Evolutionary conservation across 371 early-diverging fungal species (phyloP).

Genomic region (Mucor velutinosus): DNA sequence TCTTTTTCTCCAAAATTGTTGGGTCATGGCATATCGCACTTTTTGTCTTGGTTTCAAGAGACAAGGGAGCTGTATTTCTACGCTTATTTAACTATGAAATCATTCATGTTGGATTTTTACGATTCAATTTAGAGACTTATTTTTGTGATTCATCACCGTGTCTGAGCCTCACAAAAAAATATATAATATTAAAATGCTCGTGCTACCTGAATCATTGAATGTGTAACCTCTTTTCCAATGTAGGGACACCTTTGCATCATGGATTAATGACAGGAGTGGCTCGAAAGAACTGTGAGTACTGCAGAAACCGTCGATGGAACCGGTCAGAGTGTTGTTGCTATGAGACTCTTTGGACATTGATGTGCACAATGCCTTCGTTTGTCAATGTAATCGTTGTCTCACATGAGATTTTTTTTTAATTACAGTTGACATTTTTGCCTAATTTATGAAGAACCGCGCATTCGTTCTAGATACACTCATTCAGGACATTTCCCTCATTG

Average conservation of each 20-base stretch:
- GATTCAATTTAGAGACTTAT: background rate
- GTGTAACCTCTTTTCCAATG: background rate
- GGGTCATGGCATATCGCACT: background rate
- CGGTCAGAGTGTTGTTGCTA: background rate
- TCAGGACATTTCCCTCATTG: background rate
- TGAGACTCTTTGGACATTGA: background rate
- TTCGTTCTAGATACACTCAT: background rate
- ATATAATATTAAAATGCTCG: background rate
- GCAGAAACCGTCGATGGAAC: background rate
- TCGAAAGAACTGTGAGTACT: background rate
- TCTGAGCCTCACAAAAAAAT: conserved; percentile 1
- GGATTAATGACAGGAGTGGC: background rate
- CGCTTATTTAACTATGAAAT: background rate
- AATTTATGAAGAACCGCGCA: conserved; percentile 4
- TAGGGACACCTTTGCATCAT: background rate
- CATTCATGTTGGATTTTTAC: background rate
- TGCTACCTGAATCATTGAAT: background rate
- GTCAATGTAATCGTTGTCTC: background rate
- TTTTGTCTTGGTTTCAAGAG: background rate
- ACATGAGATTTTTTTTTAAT: background rate
- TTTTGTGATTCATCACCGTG: background rate
- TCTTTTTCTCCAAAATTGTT: background rate
- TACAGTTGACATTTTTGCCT: background rate
- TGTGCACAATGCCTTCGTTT: background rate
- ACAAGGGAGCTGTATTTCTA: background rate